phyloP scores from a whole-genome alignment of 306 rosid species.

The Gastrolobium villosum region DNA sequence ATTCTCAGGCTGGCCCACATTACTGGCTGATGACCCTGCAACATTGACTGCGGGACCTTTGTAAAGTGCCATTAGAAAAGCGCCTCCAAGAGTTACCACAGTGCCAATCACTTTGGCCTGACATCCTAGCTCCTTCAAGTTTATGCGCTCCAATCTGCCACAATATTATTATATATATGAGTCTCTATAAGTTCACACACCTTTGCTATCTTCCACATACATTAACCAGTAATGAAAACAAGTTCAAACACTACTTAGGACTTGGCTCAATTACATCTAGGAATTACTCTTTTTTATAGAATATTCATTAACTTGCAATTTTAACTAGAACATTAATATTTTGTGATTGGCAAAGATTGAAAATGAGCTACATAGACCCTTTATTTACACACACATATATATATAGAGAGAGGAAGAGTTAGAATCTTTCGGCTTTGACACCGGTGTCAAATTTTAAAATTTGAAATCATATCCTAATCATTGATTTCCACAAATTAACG shows the following conservation, averaged over 20 bases:
- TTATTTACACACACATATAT: too few species aligned
- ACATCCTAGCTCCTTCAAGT: slow-evolving; percentile 58
- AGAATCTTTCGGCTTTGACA: too few species aligned
- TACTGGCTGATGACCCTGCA: slow-evolving; percentile 23
- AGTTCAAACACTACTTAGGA: not conserved
- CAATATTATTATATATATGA: not conserved
- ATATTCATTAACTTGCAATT: not conserved
- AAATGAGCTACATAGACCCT: not conserved
- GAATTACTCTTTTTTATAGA: too few species aligned
- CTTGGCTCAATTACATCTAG: too few species aligned
- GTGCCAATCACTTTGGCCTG: slow-evolving; percentile 81
- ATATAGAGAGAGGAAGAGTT: too few species aligned
- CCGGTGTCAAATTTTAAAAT: too few species aligned
- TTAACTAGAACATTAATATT: not conserved
- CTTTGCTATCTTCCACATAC: too few species aligned
- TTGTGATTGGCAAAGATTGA: slow-evolving; percentile 11
- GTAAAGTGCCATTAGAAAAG: slow-evolving; percentile 80
- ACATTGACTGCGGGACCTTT: slow-evolving; percentile 68
- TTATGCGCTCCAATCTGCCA: slow-evolving; percentile 65
- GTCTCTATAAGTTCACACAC: not conserved
- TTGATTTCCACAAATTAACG: too few species aligned
- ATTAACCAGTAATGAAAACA: too few species aligned
- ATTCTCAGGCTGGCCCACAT: slow-evolving; percentile 42
- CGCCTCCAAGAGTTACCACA: slow-evolving; percentile 68
- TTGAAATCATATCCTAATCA: too few species aligned